These are phyloP conservation scores for Alternaria viburni DNA, from an alignment of 2,329 filamentous ascomycete genomes.

Conservation along the genomic window DNA sequence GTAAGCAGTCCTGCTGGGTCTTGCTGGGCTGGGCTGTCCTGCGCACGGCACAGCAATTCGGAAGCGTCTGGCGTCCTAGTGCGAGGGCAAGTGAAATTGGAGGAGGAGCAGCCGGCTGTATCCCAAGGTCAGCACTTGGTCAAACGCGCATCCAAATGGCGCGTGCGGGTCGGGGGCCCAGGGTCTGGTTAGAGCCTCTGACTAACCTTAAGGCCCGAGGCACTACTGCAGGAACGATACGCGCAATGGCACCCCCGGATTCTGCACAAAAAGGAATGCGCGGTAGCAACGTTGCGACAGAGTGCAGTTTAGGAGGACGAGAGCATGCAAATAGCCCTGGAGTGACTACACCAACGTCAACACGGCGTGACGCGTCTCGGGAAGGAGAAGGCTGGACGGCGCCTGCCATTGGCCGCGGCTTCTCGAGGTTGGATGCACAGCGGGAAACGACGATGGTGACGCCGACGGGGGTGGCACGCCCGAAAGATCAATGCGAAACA, in stretches of 20 bases:
- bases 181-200: conserved; percentile 14
- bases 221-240: conserved; percentile 27
- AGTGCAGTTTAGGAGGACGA: neutral
- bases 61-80: neutral
- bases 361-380: conserved; percentile 1
- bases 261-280: neutral
- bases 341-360: neutral
- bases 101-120: conserved; percentile 16
- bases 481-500: conserved; percentile 11
- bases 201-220: conserved; percentile 11
- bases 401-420: conserved; percentile 3
- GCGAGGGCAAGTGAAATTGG: conserved; percentile 16
- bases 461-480: conserved; percentile 4
- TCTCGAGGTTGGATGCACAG: conserved; percentile 1
- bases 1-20: conserved; percentile 16
- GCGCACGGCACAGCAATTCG: conserved; percentile 8
- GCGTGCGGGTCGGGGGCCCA: conserved; percentile 23
- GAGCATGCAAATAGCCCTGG: neutral
- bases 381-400: neutral
- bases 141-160: conserved; percentile 16
- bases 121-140: conserved; percentile 17
- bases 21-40: conserved; percentile 16
- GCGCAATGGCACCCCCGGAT: conserved; percentile 12
- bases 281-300: neutral
- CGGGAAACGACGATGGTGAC: conserved; percentile 4